Percentiles rank a stretch among this genome's conserved stretches.
Evolutionary conservation across 768 basidiomycete genomes (phyloP).

Genomic region (Leucosporidium yakuticum): DNA sequence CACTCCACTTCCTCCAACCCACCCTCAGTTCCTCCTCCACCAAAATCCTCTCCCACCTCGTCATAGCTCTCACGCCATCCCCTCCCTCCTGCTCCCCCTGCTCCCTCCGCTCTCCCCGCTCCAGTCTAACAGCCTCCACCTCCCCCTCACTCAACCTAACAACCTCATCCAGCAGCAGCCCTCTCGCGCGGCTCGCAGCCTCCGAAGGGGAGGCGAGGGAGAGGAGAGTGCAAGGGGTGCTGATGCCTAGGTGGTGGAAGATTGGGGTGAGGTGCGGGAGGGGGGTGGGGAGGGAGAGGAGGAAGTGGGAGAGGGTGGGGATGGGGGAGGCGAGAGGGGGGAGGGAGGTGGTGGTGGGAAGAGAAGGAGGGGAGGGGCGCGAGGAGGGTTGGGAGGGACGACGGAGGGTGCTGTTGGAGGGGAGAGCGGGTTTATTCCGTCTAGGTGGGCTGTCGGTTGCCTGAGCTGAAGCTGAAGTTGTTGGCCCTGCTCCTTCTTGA

Average conservation of each 20-base stretch:
- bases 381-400: not conserved
- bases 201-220: not conserved
- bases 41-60: conserved; percentile 11
- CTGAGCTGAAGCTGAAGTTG: too few relatives aligned
- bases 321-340: not conserved
- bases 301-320: conserved; percentile 13
- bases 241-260: conserved; percentile 16
- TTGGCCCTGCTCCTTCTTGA: too few relatives aligned
- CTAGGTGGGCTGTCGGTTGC: not conserved
- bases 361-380: not conserved
- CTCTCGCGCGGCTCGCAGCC: not conserved
- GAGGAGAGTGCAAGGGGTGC: conserved; percentile 5
- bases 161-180: conserved; percentile 1
- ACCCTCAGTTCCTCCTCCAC: conserved; percentile 8
- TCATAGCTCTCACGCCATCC: not conserved
- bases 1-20: too few relatives aligned
- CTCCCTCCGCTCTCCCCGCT: not conserved
- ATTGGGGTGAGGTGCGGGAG: conserved; percentile 13
- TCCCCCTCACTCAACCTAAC: not conserved
- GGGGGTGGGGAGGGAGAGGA: conserved; percentile 22
- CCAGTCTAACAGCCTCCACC: not conserved
- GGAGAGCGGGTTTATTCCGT: not conserved
- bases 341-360: not conserved
- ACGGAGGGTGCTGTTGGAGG: not conserved
- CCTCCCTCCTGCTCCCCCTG: too few relatives aligned